Evolutionary conservation across 1,284 basidiomycete species (phyloP).

Genomic region (Coriolopsis trogii): DNA sequence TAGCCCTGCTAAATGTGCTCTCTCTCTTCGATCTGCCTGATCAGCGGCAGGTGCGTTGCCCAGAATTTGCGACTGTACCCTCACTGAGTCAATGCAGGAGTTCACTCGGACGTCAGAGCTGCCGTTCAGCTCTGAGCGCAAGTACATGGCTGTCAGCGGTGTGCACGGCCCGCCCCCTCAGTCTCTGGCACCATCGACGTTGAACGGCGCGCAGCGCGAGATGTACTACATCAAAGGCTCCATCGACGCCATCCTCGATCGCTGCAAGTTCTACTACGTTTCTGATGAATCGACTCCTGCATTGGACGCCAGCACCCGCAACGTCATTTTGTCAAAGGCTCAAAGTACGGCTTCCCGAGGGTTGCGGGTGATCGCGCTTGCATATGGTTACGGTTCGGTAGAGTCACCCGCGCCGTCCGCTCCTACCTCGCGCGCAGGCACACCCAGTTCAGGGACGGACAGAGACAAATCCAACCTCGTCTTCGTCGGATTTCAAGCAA

Average conservation of each 20-base stretch:
- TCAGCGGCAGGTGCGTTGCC: slow-evolving; percentile 59
- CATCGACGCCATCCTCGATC: slow-evolving; percentile 84
- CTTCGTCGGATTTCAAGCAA: slow-evolving; percentile 93
- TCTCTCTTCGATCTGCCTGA: slow-evolving; percentile 72
- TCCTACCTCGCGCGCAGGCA: slow-evolving; percentile 32
- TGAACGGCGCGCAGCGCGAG: slow-evolving; percentile 49
- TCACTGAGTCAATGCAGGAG: slow-evolving; percentile 36
- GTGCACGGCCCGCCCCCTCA: slow-evolving; percentile 42
- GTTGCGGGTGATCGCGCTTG: slow-evolving; percentile 89
- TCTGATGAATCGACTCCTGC: slow-evolving; percentile 81
- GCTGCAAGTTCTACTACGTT: slow-evolving; percentile 88
- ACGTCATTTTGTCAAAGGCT: slow-evolving; percentile 71
- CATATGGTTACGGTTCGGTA: slow-evolving; percentile 75
- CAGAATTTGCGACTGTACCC: not conserved
- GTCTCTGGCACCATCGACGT: slow-evolving; percentile 30
- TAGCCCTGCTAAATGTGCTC: slow-evolving; percentile 88
- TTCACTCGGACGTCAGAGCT: slow-evolving; percentile 82
- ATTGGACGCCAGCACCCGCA: slow-evolving; percentile 70
- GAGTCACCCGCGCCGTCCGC: slow-evolving; percentile 40
- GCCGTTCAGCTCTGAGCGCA: slow-evolving; percentile 92
- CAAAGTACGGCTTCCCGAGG: slow-evolving; percentile 75
- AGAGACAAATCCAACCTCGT: slow-evolving; percentile 66
- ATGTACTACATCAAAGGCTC: slow-evolving; percentile 93
- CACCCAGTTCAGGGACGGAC: slow-evolving; percentile 35
- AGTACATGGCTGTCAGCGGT: slow-evolving; percentile 91